Conservation (phyloP, 2,329 filamentous ascomycete genomes). For the Furcasterigmium furcatum region DNA sequence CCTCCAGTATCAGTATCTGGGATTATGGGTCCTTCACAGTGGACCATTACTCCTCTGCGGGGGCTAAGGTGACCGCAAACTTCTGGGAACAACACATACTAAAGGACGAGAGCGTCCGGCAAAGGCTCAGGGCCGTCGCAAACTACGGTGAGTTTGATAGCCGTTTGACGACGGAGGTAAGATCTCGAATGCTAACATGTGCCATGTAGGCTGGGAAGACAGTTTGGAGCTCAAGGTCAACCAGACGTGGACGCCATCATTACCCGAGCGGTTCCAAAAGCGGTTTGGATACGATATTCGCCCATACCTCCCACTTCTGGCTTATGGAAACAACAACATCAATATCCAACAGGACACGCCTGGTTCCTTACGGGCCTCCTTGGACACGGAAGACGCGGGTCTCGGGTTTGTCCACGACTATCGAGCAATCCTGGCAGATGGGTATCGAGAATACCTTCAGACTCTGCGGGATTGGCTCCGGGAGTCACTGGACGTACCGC, state of each 20-base stretch:
- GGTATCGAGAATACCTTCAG: conserved; percentile 5
- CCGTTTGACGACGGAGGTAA: too few species aligned
- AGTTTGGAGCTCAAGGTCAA: conserved; percentile 26
- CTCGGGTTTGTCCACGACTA: conserved; percentile 5
- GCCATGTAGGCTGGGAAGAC: conserved; percentile 23
- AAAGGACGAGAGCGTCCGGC: conserved; percentile 17
- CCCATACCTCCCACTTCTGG: conserved; percentile 27
- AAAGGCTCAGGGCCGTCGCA: conserved; percentile 25
- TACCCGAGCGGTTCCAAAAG: conserved; percentile 22
- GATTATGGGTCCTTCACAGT: conserved; percentile 18
- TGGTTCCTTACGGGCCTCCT: neutral
- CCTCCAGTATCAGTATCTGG: conserved; percentile 1
- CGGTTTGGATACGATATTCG: conserved; percentile 27
- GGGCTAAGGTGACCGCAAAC: conserved; percentile 26
- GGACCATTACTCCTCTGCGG: conserved; percentile 30
- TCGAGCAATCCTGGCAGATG: conserved; percentile 1
- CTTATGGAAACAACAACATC: conserved; percentile 10
- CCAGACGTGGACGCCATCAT: conserved; percentile 30
- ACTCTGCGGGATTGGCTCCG: conserved; percentile 3
- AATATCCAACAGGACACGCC: neutral
- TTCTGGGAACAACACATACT: conserved; percentile 37
- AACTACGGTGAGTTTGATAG: conserved; percentile 18
- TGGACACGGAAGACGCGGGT: neutral
- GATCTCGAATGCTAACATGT: neutral
- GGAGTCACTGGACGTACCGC: conserved; percentile 16